phyloP scores from a whole-genome alignment of 371 early-diverging fungal genomes.

The Mortierella sp. region DNA sequence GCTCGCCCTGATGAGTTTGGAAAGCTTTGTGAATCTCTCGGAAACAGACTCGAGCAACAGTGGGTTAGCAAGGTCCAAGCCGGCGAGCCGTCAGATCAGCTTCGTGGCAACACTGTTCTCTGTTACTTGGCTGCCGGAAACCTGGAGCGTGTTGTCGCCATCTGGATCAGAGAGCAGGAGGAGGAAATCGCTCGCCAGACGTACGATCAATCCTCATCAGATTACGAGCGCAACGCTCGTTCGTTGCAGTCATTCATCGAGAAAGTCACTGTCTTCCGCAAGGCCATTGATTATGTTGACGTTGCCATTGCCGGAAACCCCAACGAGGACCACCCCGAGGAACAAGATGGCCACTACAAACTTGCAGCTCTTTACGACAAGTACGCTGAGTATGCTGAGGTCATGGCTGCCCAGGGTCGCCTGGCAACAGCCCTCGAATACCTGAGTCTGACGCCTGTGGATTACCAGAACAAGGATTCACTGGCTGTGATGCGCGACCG shows the following conservation, averaged over 20 bases:
- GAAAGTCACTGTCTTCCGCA: slow-evolving; percentile 90
- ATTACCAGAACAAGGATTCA: slow-evolving; percentile 68
- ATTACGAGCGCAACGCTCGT: slow-evolving; percentile 59
- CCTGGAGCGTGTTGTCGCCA: slow-evolving; percentile 82
- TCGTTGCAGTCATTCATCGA: slow-evolving; percentile 86
- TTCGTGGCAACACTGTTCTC: slow-evolving; percentile 77
- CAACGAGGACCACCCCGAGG: slow-evolving; percentile 49
- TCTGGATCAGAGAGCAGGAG: slow-evolving; percentile 80
- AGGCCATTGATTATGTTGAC: slow-evolving; percentile 87
- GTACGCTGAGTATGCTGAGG: slow-evolving; percentile 88
- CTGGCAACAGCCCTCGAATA: slow-evolving; percentile 79
- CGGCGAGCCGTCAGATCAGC: slow-evolving; percentile 35
- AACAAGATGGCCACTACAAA: slow-evolving; percentile 47
- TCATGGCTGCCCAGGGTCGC: slow-evolving; percentile 82
- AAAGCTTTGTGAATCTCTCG: slow-evolving; percentile 75
- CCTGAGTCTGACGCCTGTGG: slow-evolving; percentile 75
- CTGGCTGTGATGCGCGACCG: slow-evolving; percentile 81
- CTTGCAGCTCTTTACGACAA: slow-evolving; percentile 83
- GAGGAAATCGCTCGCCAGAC: slow-evolving; percentile 40
- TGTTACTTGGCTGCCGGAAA: slow-evolving; percentile 94
- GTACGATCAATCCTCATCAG: slow-evolving; percentile 45
- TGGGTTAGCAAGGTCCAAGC: slow-evolving; percentile 49
- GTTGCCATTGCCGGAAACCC: slow-evolving; percentile 59
- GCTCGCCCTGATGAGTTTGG: slow-evolving; percentile 81
- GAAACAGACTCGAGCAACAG: slow-evolving; percentile 71